These are phyloP conservation scores for Pseudonitzschia delicatissima DNA, from an alignment of 108 stramenopile genomes.

Conservation along the genomic window DNA sequence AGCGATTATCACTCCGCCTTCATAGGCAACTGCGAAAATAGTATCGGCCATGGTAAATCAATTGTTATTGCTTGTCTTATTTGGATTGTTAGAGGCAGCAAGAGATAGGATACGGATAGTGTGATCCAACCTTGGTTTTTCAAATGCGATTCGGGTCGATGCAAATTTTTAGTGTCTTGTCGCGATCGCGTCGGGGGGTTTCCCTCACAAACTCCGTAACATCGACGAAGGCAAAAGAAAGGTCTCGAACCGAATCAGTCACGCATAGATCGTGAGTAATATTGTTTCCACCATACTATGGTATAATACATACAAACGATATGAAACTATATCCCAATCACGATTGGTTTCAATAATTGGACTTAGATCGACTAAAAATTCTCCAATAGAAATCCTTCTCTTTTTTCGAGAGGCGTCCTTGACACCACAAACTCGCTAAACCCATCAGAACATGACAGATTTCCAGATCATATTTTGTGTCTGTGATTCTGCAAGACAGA, in stretches of 20 bases:
- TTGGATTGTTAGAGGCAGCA: background rate
- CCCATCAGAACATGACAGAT: too few relatives aligned
- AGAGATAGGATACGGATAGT: too few relatives aligned
- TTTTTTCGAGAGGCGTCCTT: too few relatives aligned
- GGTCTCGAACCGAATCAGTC: conserved; percentile 1
- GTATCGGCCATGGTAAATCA: conserved; percentile 57
- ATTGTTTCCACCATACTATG: too few relatives aligned
- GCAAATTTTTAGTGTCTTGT: background rate
- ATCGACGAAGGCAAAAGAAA: conserved; percentile 9
- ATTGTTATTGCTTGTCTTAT: background rate
- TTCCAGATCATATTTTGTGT: too few relatives aligned
- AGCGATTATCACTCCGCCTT: conserved; percentile 86
- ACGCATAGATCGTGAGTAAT: background rate
- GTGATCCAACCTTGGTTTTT: background rate
- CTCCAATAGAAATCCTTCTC: too few relatives aligned
- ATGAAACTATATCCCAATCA: too few relatives aligned
- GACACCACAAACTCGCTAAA: too few relatives aligned
- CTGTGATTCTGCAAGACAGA: too few relatives aligned
- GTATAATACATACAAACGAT: too few relatives aligned
- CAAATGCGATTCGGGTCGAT: background rate
- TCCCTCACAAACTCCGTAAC: background rate
- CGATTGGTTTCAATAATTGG: too few relatives aligned
- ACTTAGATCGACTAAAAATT: too few relatives aligned
- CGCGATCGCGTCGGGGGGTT: background rate
- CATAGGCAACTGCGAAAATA: conserved; percentile 77